Evolutionary conservation across 2,329 filamentous ascomycete genomes (phyloP).

Genomic region (Ophiocordyceps sinensis): DNA sequence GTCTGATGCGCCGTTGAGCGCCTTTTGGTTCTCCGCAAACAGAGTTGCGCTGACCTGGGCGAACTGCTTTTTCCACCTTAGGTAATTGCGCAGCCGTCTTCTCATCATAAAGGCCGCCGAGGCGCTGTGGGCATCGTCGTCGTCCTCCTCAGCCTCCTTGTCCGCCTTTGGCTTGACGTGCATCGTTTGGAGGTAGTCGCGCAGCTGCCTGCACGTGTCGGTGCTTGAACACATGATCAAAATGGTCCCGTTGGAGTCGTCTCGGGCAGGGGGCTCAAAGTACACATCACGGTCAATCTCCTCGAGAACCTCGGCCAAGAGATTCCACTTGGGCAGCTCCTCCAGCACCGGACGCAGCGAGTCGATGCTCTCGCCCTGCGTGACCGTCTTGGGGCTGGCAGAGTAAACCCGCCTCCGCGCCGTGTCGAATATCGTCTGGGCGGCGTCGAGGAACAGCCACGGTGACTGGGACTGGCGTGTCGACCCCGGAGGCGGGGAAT

Average conservation of each 20-base stretch:
- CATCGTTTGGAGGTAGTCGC: conserved; percentile 88
- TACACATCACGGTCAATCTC: conserved; percentile 89
- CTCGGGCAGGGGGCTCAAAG: conserved; percentile 59
- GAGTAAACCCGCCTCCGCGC: conserved; percentile 81
- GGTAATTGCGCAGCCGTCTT: conserved; percentile 69
- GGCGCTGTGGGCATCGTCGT: conserved; percentile 41
- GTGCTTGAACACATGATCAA: conserved; percentile 92
- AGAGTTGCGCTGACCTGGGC: conserved; percentile 67
- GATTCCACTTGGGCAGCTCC: conserved; percentile 85
- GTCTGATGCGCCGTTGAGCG: conserved; percentile 52
- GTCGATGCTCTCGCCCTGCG: conserved; percentile 33
- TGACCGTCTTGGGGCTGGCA: conserved; percentile 42
- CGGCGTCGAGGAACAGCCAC: conserved; percentile 91
- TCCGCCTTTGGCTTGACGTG: conserved; percentile 48
- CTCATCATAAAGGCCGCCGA: conserved; percentile 85
- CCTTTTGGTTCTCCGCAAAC: conserved; percentile 67
- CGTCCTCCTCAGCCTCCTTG: conserved; percentile 25
- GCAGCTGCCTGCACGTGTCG: conserved; percentile 71
- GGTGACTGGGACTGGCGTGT: conserved; percentile 82
- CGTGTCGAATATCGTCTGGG: conserved; percentile 84
- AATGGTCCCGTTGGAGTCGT: conserved; percentile 82
- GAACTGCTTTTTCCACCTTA: conserved; percentile 84
- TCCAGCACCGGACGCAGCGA: conserved; percentile 71
- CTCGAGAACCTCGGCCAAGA: conserved; percentile 78
- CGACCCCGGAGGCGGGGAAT: conserved; percentile 76